These are phyloP conservation scores for Perilla frutescens DNA, from an alignment of 257 asterid species.

Conservation along the genomic window DNA sequence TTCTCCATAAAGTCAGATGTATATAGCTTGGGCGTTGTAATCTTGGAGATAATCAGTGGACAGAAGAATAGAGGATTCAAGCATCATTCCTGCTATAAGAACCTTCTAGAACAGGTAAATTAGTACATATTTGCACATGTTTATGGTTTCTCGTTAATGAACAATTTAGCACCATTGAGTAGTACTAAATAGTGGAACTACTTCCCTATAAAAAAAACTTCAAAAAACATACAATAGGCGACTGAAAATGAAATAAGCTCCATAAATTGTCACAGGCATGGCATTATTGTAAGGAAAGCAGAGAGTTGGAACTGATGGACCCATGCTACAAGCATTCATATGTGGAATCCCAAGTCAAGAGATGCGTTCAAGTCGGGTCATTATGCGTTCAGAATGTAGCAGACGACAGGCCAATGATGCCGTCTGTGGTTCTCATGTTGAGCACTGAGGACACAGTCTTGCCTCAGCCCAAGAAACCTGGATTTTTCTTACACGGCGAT, in stretches of 20 bases:
- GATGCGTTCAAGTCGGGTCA: slow-evolving; percentile 21
- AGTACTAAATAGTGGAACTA: no score
- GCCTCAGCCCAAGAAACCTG: slow-evolving; percentile 28
- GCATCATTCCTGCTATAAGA: slow-evolving; percentile 15
- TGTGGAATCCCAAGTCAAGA: slow-evolving; percentile 32
- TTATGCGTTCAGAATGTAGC: slow-evolving; percentile 19
- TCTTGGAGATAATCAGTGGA: slow-evolving; percentile 25
- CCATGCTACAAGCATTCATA: slow-evolving; percentile 28
- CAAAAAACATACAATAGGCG: not conserved
- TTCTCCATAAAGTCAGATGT: slow-evolving; percentile 34
- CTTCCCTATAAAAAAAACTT: no score
- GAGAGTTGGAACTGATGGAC: slow-evolving; percentile 38
- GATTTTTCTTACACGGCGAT: slow-evolving; percentile 17
- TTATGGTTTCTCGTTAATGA: not conserved
- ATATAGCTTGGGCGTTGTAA: slow-evolving; percentile 30
- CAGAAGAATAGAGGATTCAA: slow-evolving; percentile 28
- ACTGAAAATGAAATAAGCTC: not conserved
- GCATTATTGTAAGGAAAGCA: slow-evolving; percentile 31
- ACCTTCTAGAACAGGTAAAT: slow-evolving; percentile 22
- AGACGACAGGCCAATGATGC: slow-evolving; percentile 24
- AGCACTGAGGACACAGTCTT: slow-evolving; percentile 17
- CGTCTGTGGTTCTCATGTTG: slow-evolving; percentile 16
- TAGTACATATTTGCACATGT: not conserved
- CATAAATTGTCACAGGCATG: slow-evolving; percentile 21
- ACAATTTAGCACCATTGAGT: not conserved